phyloP scores from a whole-genome alignment of 306 rosid species.

The Acacia melanoxylon region DNA sequence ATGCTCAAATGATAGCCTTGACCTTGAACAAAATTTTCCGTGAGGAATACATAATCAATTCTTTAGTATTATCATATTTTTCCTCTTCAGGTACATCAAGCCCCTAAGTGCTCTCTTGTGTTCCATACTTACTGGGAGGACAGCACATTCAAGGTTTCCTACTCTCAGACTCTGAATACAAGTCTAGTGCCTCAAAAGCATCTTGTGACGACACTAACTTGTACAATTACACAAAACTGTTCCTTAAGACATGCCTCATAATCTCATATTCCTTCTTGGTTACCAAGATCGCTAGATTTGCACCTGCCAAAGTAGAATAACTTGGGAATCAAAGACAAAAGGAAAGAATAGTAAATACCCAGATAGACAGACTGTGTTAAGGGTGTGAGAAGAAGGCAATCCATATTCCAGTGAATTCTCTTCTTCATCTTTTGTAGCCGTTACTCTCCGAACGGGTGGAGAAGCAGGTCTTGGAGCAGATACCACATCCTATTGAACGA shows the following conservation, averaged over 20 bases:
- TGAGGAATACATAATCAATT: slow-evolving; percentile 16
- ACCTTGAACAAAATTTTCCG: neutral
- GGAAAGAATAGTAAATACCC: slow-evolving; percentile 55
- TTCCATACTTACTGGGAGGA: too few relatives aligned
- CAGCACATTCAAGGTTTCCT: neutral
- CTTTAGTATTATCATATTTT: neutral
- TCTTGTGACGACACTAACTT: neutral
- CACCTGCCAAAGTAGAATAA: neutral
- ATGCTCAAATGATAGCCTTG: too few relatives aligned
- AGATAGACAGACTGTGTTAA: slow-evolving; percentile 91
- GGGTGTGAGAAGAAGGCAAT: slow-evolving; percentile 96
- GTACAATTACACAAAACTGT: slow-evolving; percentile 10
- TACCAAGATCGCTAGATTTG: neutral
- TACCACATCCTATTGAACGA: slow-evolving; percentile 66
- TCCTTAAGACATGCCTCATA: neutral
- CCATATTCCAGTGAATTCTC: slow-evolving; percentile 96
- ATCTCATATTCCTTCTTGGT: neutral
- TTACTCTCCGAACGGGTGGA: slow-evolving; percentile 87
- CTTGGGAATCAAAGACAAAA: neutral
- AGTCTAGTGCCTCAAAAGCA: slow-evolving; percentile 26
- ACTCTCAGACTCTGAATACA: slow-evolving; percentile 8
- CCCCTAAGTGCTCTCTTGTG: too few relatives aligned
- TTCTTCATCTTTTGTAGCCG: slow-evolving; percentile 90
- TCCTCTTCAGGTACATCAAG: neutral
- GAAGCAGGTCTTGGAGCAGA: slow-evolving; percentile 95